These are phyloP conservation scores for Fusarium equiseti DNA, from an alignment of 2,329 filamentous ascomycete species.

Conservation along the genomic window DNA sequence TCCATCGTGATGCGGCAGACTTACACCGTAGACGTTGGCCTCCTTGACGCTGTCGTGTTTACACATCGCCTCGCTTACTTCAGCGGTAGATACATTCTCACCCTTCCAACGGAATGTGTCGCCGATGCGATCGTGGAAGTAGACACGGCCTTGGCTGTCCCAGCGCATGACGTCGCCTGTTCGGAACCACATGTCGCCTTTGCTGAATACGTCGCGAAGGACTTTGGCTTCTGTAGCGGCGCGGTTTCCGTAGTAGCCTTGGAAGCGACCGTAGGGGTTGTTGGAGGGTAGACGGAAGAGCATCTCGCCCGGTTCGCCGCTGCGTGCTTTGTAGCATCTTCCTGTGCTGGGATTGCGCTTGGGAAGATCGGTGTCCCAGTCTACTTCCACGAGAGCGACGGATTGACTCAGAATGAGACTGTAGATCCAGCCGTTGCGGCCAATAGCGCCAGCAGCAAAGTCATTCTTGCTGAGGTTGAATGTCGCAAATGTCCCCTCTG, in stretches of 20 bases:
- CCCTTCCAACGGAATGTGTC: conserved; percentile 86
- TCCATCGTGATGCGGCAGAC: conserved; percentile 84
- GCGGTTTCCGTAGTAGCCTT: conserved; percentile 84
- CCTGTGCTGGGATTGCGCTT: conserved; percentile 76
- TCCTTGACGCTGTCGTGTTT: conserved; percentile 75
- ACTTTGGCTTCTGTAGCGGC: conserved; percentile 80
- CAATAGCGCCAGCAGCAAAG: conserved; percentile 81
- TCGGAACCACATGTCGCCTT: conserved; percentile 85
- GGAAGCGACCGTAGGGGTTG: conserved; percentile 74
- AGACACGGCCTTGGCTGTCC: conserved; percentile 77
- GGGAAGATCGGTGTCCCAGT: conserved; percentile 77
- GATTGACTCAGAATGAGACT: conserved; percentile 63
- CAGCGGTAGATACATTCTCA: conserved; percentile 84
- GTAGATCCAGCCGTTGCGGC: conserved; percentile 75
- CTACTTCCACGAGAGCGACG: conserved; percentile 74
- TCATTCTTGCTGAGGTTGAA: conserved; percentile 82
- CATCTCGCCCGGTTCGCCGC: conserved; percentile 79
- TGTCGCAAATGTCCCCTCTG: conserved; percentile 75
- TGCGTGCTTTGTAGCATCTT: conserved; percentile 70
- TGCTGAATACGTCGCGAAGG: conserved; percentile 76
- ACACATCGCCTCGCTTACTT: conserved; percentile 82
- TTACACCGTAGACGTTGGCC: conserved; percentile 88
- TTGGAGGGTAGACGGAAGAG: conserved; percentile 76
- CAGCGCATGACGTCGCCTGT: conserved; percentile 84
- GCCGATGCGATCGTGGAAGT: conserved; percentile 84